Evolutionary conservation across 345 rosid species (phyloP), one percentile per base, ranked within the genome.

Genomic region (Dovyalis caffra): DNA sequence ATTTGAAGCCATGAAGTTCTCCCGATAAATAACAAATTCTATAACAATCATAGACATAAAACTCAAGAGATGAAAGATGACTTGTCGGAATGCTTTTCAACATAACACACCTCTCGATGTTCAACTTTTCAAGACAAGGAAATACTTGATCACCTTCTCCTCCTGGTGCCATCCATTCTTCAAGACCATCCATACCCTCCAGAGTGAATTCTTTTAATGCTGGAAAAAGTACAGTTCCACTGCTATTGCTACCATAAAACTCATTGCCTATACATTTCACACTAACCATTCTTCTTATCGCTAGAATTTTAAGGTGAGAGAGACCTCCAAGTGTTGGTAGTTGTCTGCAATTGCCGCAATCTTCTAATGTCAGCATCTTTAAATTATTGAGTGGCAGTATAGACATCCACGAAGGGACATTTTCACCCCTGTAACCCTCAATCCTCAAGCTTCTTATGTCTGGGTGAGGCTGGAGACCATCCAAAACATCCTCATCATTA

Each of bases 41-140:
- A n/a, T 14, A 2, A 10, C 57, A 74, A 8, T 0, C 0, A 12
- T 16, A 0, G 16, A 56, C 20, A 29, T 3, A 2, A 23, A 73
- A 25, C 2, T 34, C 2, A 32, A 76, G 74, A 21, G 69, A 62
- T 5, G 70, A 51, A 45, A 69, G 68, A 31, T 60, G 37, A 45
- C 69, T 1, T 63, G 21, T 43, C 3, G 69, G 77, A 23, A 66
- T 63, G 64, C 23, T 66, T 78, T 10, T 25, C 38, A 78, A 63
- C 72, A 6, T 20, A 25, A 37, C 10, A 49, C 81, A 72, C 1
- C 0, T 1, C 1, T 2, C 0, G 62, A 78, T 61, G 5, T 23
- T 31, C 53, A 78, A 45, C 12, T 60, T 37, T 43, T 72, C 63
- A 2, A 78, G 76, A 61, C 64, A 33, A 57, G 81, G 81, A 72